These are phyloP conservation scores for Hypoxylon sp. DNA, from an alignment of 2,329 filamentous ascomycete species.

Conservation along the genomic window DNA sequence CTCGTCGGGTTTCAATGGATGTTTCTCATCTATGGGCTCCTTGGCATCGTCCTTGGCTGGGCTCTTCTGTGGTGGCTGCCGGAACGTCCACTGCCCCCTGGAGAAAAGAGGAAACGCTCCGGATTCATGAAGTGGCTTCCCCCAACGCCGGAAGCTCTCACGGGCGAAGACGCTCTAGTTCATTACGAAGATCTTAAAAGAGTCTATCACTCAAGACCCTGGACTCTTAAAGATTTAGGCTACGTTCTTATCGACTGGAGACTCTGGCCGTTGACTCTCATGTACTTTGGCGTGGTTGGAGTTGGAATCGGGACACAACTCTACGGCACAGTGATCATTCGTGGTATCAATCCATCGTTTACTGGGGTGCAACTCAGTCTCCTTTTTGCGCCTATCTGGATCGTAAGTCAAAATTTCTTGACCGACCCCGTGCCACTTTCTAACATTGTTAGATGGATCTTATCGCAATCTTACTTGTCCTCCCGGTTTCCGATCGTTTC, in stretches of 20 bases:
- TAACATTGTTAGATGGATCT: slow-evolving; percentile 76
- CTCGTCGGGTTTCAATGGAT: slow-evolving; percentile 91
- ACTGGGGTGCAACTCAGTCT: slow-evolving; percentile 82
- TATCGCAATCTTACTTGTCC: slow-evolving; percentile 86
- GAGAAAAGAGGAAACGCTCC: slow-evolving; percentile 65
- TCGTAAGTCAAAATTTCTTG: slow-evolving; percentile 66
- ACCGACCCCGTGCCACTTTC: slow-evolving; percentile 11
- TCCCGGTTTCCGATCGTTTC: slow-evolving; percentile 88
- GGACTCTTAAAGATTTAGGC: slow-evolving; percentile 78
- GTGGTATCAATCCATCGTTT: slow-evolving; percentile 78
- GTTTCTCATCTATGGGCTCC: slow-evolving; percentile 88
- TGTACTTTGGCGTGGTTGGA: slow-evolving; percentile 96
- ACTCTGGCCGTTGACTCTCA: slow-evolving; percentile 85
- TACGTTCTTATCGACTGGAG: slow-evolving; percentile 86
- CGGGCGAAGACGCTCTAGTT: slow-evolving; percentile 80
- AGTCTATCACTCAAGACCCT: slow-evolving; percentile 81
- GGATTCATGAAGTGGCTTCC: slow-evolving; percentile 76
- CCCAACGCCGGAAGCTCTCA: slow-evolving; percentile 75
- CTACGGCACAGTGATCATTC: slow-evolving; percentile 89
- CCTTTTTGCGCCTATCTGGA: slow-evolving; percentile 92
- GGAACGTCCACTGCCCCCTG: slow-evolving; percentile 81
- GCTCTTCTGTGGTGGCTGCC: slow-evolving; percentile 89
- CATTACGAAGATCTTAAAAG: slow-evolving; percentile 86
- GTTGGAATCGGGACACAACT: slow-evolving; percentile 91
- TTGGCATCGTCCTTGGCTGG: slow-evolving; percentile 78